A percentile compares a stretch with the other conserved stretches of the same genome.
These are phyloP conservation scores for Stagonosporopsis cucurbitacearum DNA, from an alignment of 2,329 filamentous ascomycete species.

Conservation along the genomic window DNA sequence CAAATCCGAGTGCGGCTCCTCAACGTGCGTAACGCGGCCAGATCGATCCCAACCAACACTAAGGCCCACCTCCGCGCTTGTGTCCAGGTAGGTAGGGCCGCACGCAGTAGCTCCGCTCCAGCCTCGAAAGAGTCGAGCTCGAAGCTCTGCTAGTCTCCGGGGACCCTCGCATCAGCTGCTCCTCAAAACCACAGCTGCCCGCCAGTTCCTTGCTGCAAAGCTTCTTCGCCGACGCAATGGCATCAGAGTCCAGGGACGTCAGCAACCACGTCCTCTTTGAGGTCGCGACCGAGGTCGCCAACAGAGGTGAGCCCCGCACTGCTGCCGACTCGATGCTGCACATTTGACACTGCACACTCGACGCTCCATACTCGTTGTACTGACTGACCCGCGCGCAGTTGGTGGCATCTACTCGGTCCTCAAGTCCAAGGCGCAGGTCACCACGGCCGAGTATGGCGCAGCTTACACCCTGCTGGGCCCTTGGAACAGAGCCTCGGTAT, in stretches of 20 bases:
- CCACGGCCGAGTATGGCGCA: conserved; percentile 97
- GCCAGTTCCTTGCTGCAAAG: conserved; percentile 5
- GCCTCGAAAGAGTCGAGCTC: conserved; percentile 16
- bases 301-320: conserved; percentile 71
- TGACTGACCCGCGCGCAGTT: conserved; percentile 62
- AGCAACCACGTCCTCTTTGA: conserved; percentile 97
- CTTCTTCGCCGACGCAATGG: conserved; percentile 34
- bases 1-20: conserved; percentile 23
- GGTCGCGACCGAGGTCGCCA: conserved; percentile 94
- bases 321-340: too few relatives aligned
- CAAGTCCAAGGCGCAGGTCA: conserved; percentile 98
- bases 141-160: conserved; percentile 22
- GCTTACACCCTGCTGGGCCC: conserved; percentile 95
- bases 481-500: conserved; percentile 86
- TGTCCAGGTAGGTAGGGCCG: conserved; percentile 43
- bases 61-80: conserved; percentile 30
- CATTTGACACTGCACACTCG: too few relatives aligned
- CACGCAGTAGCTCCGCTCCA: conserved; percentile 32
- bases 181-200: conserved; percentile 21
- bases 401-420: conserved; percentile 99
- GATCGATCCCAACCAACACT: conserved; percentile 28
- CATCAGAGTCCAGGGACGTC: conserved; percentile 67
- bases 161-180: conserved; percentile 25
- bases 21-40: conserved; percentile 27
- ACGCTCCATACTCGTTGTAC: too few relatives aligned